Evolutionary conservation across 2,329 filamentous ascomycete genomes (phyloP).

Genomic region (Fusarium austroafricanum): DNA sequence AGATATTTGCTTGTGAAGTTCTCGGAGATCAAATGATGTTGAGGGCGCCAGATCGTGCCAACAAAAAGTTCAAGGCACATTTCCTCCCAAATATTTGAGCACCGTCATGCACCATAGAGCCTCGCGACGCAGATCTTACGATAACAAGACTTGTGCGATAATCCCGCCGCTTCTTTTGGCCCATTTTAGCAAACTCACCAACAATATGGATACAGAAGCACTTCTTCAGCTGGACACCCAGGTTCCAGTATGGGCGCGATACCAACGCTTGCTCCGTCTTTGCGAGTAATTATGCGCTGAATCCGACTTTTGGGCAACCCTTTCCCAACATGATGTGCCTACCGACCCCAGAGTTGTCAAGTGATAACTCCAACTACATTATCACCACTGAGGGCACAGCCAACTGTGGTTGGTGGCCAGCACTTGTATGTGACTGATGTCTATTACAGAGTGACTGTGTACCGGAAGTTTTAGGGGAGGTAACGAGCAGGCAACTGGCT

Average conservation of each 20-base stretch:
- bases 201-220: background rate
- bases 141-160: too few relatives aligned
- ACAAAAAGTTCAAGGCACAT: constrained; percentile 90
- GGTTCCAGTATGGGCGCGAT: too few relatives aligned
- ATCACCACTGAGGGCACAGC: background rate
- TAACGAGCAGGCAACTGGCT: background rate
- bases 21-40: constrained; percentile 89
- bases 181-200: background rate
- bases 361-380: background rate
- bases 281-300: background rate
- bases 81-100: constrained; percentile 78
- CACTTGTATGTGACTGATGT: background rate
- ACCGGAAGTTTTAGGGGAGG: background rate
- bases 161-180: background rate
- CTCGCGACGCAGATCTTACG: background rate
- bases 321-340: background rate
- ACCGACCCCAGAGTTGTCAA: background rate
- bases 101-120: background rate
- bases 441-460: background rate
- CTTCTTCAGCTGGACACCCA: background rate
- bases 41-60: constrained; percentile 84
- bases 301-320: background rate
- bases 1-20: constrained; percentile 79
- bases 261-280: too few relatives aligned
- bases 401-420: background rate